phyloP scores from a whole-genome alignment of 805 yeast species.

The Hanseniaspora vineae region DNA sequence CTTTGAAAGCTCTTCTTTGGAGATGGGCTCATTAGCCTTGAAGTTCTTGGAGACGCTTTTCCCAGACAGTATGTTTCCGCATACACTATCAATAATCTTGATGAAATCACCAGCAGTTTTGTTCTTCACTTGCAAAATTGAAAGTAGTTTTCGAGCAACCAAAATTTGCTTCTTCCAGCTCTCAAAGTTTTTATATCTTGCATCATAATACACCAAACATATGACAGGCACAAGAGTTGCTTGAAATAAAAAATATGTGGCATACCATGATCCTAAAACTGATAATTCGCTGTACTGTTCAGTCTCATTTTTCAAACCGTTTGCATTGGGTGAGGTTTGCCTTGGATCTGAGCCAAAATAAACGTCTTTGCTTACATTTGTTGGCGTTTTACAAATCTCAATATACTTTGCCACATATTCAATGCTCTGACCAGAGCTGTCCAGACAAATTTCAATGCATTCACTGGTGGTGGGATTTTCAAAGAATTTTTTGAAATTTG shows the following conservation, averaged over 20 bases:
- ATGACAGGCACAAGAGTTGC: slow-evolving; percentile 44
- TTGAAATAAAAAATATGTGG: slow-evolving; percentile 50
- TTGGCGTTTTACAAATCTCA: neutral
- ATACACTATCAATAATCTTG: slow-evolving; percentile 4
- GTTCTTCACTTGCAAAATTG: slow-evolving; percentile 1
- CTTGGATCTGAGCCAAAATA: neutral
- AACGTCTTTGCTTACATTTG: too few species aligned
- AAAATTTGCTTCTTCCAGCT: slow-evolving; percentile 5
- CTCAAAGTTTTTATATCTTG: slow-evolving; percentile 3
- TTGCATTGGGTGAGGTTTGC: neutral
- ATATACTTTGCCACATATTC: slow-evolving; percentile 32
- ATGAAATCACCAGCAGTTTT: slow-evolving; percentile 5
- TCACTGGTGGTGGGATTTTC: slow-evolving; percentile 30
- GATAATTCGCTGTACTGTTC: neutral
- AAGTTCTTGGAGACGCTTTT: neutral
- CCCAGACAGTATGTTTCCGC: slow-evolving; percentile 3
- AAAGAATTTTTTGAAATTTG: slow-evolving; percentile 21
- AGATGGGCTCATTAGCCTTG: neutral
- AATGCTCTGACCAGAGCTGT: slow-evolving; percentile 41
- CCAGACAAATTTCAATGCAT: slow-evolving; percentile 38
- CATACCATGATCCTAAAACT: slow-evolving; percentile 34
- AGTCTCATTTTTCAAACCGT: neutral
- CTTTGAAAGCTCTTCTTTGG: neutral
- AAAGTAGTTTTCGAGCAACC: slow-evolving; percentile 1
- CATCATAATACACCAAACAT: slow-evolving; percentile 5